These are phyloP conservation scores for Nannizziopsis barbatae DNA, from an alignment of 2,329 filamentous ascomycete species.

Conservation along the genomic window DNA sequence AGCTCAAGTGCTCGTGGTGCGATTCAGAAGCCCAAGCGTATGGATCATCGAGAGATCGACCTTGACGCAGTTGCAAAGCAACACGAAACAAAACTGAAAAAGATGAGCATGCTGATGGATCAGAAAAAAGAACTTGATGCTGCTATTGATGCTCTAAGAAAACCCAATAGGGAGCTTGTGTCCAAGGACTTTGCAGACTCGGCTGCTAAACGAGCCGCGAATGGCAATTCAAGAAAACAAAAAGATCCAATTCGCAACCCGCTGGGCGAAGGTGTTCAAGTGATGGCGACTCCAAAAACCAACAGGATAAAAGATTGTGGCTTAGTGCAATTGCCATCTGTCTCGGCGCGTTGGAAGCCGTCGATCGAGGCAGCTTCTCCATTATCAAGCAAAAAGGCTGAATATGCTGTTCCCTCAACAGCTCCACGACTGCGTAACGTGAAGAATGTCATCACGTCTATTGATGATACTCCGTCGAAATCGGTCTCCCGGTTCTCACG, in stretches of 20 bases:
- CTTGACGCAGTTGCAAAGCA: constrained; percentile 36
- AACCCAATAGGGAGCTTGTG: constrained; percentile 38
- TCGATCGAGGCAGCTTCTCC: constrained; percentile 23
- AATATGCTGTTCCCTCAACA: constrained; percentile 26
- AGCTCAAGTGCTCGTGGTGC: constrained; percentile 29
- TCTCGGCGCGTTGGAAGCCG: constrained; percentile 21
- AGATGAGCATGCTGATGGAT: constrained; percentile 35
- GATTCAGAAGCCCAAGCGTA: constrained; percentile 35
- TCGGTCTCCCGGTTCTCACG: neutral
- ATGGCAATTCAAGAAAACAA: constrained; percentile 26
- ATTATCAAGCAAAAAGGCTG: constrained; percentile 23
- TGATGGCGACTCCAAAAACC: constrained; percentile 35
- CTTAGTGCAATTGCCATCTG: constrained; percentile 19
- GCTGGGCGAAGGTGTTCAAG: constrained; percentile 34
- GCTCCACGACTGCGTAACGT: constrained; percentile 20
- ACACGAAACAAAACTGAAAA: constrained; percentile 37
- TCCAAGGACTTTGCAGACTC: constrained; percentile 37
- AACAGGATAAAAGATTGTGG: constrained; percentile 14
- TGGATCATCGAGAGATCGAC: constrained; percentile 41
- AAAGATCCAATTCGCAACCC: constrained; percentile 35
- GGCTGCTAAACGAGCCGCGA: constrained; percentile 24
- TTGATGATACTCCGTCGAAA: constrained; percentile 33
- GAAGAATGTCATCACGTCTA: constrained; percentile 1
- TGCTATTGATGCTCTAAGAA: constrained; percentile 38
- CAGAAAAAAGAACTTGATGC: constrained; percentile 40